Evolutionary conservation across 2,329 filamentous ascomycete genomes (phyloP).

Genomic region (Nigrograna mackinnonii): DNA sequence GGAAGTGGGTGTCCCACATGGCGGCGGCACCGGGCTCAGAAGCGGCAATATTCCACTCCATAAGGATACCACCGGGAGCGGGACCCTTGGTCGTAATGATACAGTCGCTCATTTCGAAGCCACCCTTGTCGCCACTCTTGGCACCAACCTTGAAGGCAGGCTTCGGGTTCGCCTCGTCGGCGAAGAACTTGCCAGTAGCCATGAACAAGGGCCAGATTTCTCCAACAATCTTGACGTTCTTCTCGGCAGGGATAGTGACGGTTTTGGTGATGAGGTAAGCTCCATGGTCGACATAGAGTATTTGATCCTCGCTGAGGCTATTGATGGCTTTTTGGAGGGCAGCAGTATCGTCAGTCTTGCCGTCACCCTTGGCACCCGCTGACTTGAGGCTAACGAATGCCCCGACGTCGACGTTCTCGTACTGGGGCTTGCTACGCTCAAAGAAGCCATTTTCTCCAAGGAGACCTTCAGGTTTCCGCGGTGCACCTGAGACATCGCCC

Average conservation of each 20-base stretch:
- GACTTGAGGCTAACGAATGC: conserved; percentile 83
- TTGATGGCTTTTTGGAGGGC: conserved; percentile 81
- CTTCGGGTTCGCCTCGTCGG: conserved; percentile 73
- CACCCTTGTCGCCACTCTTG: conserved; percentile 70
- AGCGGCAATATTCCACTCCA: conserved; percentile 86
- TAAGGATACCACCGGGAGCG: conserved; percentile 83
- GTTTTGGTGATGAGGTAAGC: conserved; percentile 65
- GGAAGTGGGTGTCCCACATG: conserved; percentile 96
- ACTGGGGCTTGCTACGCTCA: conserved; percentile 87
- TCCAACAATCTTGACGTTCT: conserved; percentile 83
- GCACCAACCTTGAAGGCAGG: conserved; percentile 86
- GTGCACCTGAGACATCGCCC: conserved; percentile 48
- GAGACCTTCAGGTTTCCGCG: conserved; percentile 69
- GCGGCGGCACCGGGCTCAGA: conserved; percentile 69
- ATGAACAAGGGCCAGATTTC: conserved; percentile 92
- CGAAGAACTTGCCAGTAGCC: conserved; percentile 75
- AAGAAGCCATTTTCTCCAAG: conserved; percentile 73
- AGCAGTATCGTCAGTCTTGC: conserved; percentile 81
- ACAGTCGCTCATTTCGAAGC: conserved; percentile 85
- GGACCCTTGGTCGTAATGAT: conserved; percentile 84
- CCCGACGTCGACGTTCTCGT: conserved; percentile 67
- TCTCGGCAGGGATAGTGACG: conserved; percentile 59
- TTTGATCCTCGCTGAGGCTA: conserved; percentile 62
- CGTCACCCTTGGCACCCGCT: conserved; percentile 85
- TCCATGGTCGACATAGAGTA: conserved; percentile 68